Evolutionary conservation across 768 basidiomycete species (phyloP).

Genomic region (Russula emetica): DNA sequence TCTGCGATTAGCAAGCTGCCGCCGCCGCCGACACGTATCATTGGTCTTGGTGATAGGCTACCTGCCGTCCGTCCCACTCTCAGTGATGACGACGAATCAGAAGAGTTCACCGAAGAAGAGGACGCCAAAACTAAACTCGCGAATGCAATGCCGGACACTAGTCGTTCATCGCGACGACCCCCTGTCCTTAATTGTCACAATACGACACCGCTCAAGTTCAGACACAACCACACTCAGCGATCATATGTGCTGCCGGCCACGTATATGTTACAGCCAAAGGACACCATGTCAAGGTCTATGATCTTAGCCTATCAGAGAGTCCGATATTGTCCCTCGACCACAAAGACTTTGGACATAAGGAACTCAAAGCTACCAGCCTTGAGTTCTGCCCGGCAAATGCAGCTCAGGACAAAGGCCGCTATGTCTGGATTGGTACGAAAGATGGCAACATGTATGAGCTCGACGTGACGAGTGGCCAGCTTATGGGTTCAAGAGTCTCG

Average conservation of each 20-base stretch:
- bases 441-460: slow-evolving; percentile 85
- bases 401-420: slow-evolving; percentile 50
- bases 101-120: slow-evolving; percentile 46
- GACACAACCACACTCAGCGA: slow-evolving; percentile 51
- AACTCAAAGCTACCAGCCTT: slow-evolving; percentile 67
- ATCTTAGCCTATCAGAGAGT: slow-evolving; percentile 46
- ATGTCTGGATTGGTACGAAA: slow-evolving; percentile 86
- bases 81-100: slow-evolving; percentile 42
- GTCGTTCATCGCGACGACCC: slow-evolving; percentile 56
- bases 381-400: slow-evolving; percentile 60
- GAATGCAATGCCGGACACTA: slow-evolving; percentile 64
- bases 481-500: slow-evolving; percentile 54
- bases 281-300: slow-evolving; percentile 61
- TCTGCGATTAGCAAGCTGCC: slow-evolving; percentile 39
- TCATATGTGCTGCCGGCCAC: slow-evolving; percentile 53
- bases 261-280: slow-evolving; percentile 53
- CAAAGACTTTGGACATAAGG: slow-evolving; percentile 58
- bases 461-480: slow-evolving; percentile 57
- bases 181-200: slow-evolving; percentile 36
- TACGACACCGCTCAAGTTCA: slow-evolving; percentile 50
- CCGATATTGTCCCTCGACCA: slow-evolving; percentile 54
- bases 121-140: slow-evolving; percentile 38
- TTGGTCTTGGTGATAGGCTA: slow-evolving; percentile 63
- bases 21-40: slow-evolving; percentile 72
- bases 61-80: slow-evolving; percentile 55